phyloP scores from a whole-genome alignment of 768 basidiomycete genomes.

The Inosperma sp. region DNA sequence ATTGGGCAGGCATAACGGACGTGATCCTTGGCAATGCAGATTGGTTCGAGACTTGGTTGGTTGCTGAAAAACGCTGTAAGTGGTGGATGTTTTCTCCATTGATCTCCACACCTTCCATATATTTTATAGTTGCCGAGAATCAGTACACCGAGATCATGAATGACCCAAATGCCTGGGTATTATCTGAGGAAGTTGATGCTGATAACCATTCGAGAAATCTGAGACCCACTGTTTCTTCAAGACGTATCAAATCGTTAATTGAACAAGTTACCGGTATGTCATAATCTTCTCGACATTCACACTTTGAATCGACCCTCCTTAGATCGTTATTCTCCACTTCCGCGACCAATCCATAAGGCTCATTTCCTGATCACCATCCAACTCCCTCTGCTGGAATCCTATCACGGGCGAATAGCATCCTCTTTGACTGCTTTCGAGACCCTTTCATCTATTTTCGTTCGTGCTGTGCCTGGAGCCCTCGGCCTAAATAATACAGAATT shows the following conservation, averaged over 20 bases:
- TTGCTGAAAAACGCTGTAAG: conserved; percentile 86
- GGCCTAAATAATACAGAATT: conserved; percentile 43
- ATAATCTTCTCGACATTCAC: neutral
- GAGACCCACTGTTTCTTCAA: conserved; percentile 77
- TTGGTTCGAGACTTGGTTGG: conserved; percentile 91
- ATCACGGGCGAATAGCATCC: conserved; percentile 70
- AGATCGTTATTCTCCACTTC: conserved; percentile 92
- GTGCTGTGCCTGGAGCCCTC: conserved; percentile 90
- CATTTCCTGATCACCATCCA: conserved; percentile 85
- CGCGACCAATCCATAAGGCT: conserved; percentile 67
- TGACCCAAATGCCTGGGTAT: conserved; percentile 79
- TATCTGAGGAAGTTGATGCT: conserved; percentile 56
- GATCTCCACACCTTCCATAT: neutral
- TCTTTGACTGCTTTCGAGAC: conserved; percentile 94
- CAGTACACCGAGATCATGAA: conserved; percentile 85
- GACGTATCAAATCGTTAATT: conserved; percentile 76
- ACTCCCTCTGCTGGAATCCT: conserved; percentile 75
- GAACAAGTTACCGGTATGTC: conserved; percentile 85
- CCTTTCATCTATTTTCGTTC: conserved; percentile 79
- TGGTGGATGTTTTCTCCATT: conserved; percentile 8
- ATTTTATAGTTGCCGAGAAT: conserved; percentile 68
- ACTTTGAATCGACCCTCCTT: neutral
- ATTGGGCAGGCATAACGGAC: conserved; percentile 77
- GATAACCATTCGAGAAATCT: conserved; percentile 40
- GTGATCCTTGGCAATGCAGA: conserved; percentile 76